Evolutionary conservation across 2,329 filamentous ascomycete genomes (phyloP).

Genomic region (Neodidymelliopsis sp.): DNA sequence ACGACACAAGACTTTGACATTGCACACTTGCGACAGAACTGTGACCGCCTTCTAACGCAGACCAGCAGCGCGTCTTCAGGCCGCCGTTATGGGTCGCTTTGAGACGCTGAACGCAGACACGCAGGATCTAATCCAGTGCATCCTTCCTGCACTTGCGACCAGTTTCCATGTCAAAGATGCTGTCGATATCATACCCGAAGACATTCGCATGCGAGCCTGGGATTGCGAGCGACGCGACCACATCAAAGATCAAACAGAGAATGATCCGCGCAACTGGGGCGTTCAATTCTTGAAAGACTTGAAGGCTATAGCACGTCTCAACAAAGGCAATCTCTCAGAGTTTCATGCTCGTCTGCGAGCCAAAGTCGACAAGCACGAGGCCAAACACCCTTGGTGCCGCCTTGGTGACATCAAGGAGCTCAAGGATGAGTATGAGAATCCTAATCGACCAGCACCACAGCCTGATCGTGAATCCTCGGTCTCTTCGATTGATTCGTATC

Average conservation of each 20-base stretch:
- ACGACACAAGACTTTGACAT: no score
- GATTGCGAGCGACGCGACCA: slow-evolving; percentile 46
- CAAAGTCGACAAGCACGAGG: slow-evolving; percentile 34
- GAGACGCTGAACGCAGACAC: slow-evolving; percentile 43
- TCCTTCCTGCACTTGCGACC: slow-evolving; percentile 40
- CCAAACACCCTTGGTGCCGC: slow-evolving; percentile 42
- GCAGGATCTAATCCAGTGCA: slow-evolving; percentile 40
- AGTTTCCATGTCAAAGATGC: slow-evolving; percentile 33
- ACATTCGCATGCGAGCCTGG: slow-evolving; percentile 49
- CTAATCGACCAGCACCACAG: slow-evolving; percentile 5
- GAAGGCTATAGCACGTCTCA: slow-evolving; percentile 41
- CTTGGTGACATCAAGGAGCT: slow-evolving; percentile 42
- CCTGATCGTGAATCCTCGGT: slow-evolving; percentile 23
- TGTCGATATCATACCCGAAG: slow-evolving; percentile 40
- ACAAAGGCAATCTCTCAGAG: slow-evolving; percentile 30
- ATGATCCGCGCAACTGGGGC: slow-evolving; percentile 47
- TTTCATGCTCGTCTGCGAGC: slow-evolving; percentile 38
- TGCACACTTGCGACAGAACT: neutral
- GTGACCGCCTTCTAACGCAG: neutral
- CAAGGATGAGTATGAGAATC: slow-evolving; percentile 40
- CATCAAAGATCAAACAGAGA: slow-evolving; percentile 43
- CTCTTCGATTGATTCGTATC: slow-evolving; percentile 38
- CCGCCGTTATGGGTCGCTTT: slow-evolving; percentile 37
- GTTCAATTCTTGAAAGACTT: slow-evolving; percentile 48
- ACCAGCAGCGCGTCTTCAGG: neutral